Base-by-base conservation (phyloP, 2,329 filamentous ascomycete genomes). In the Epichloe coenophiala region DNA sequence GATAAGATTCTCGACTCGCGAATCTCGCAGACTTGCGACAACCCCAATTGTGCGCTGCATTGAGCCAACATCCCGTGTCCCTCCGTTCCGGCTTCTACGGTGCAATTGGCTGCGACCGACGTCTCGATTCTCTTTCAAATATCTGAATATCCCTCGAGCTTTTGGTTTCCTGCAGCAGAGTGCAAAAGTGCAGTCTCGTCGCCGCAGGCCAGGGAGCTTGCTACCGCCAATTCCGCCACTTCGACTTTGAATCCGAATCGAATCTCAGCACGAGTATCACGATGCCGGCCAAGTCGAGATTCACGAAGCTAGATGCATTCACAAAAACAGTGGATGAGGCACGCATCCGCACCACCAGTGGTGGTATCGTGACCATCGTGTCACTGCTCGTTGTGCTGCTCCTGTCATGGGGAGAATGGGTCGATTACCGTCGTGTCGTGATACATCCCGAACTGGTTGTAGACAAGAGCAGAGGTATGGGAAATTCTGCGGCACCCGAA, bases 271-370 rank as follows among this genome's bases (percentile, higher is more conserved):
- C 23, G 21, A n/a, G 1, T 13, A 36, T 46, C 47, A 49, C 57
- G 46, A 97, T 97, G 93, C 76, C 90, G 58, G 72, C 84, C 63
- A 95, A 95, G 75, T 95, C 88, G 60, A 84, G 93, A 68, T 96
- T 98, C 66, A 95, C 87, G 53, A 84, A 85, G 79, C 87, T 98
- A 57, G 93, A 98, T 70, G 93, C 93, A 76, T 98, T 98, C 68
- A 95, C 91, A 48, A 98, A 98, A 72, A 98, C 93, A 12, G 93
- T 98, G 60, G 93, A 98, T 68, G 93, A 98, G 81, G 93, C 94
- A 58, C 82, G 93, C 61, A 82, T 98, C 65, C 86, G 94, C 61
- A 98, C 93, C 35, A 96, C 90, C 6, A 95, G 89, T 3, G 93
- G 93, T 57, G 93, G 93, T 58, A 81, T 98, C 59, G 88, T 98